Conservation (phyloP, 495 filamentous ascomycete genomes). For the Amniculicola lignicola region DNA sequence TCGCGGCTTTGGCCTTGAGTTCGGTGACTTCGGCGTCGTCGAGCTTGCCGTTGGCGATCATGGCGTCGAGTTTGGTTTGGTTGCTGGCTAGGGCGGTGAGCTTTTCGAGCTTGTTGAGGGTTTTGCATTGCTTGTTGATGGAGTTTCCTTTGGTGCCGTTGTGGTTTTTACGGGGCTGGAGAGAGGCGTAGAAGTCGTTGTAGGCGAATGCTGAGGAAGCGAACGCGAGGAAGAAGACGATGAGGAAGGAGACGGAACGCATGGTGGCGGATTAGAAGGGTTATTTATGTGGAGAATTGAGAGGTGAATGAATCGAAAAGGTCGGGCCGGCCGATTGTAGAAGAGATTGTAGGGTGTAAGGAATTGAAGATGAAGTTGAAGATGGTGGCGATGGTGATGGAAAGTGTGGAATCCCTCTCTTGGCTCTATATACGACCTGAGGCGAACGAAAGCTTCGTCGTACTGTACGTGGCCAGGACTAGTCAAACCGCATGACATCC, state of each 20-base stretch:
- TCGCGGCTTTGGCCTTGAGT: constrained; percentile 18
- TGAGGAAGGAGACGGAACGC: constrained; percentile 20
- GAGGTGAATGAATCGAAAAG: constrained; percentile 1
- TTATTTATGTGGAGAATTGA: neutral
- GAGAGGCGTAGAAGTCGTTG: constrained; percentile 1
- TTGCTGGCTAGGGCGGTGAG: constrained; percentile 17
- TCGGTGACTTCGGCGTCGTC: constrained; percentile 11
- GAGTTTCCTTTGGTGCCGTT: constrained; percentile 24
- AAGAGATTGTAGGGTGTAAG: constrained; percentile 10
- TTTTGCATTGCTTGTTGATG: constrained; percentile 12
- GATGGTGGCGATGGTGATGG: no score
- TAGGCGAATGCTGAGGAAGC: constrained; percentile 8
- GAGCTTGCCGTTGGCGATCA: constrained; percentile 10
- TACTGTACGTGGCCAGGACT: no score
- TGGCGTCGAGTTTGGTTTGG: constrained; percentile 15
- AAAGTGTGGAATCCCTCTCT: no score
- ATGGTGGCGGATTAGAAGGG: constrained; percentile 3
- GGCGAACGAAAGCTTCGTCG: neutral
- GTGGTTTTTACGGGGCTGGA: constrained; percentile 9
- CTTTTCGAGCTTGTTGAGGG: constrained; percentile 8
- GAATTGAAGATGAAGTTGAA: no score
- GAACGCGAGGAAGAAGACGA: constrained; percentile 15
- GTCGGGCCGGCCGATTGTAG: constrained; percentile 20
- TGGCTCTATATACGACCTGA: constrained; percentile 4
- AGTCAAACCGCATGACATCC: no score